These are phyloP conservation scores for Cyclostephanos tholiformis DNA, from an alignment of 108 stramenopile genomes.

Conservation along the genomic window DNA sequence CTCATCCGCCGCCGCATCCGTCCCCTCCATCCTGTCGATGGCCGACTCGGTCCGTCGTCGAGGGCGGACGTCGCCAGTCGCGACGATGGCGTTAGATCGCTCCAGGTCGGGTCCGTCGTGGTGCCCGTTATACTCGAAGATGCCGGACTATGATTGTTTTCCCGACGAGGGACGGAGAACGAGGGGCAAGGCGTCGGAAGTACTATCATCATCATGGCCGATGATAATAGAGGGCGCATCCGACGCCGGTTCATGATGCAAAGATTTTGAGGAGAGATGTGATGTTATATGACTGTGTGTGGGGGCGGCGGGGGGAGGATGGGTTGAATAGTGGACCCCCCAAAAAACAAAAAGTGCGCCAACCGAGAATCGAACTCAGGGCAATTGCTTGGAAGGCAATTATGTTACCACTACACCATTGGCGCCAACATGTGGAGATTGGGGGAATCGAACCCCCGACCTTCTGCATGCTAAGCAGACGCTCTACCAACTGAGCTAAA, in stretches of 20 bases:
- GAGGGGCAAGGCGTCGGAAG: background rate
- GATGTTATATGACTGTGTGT: too few relatives aligned
- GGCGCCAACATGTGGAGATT: background rate
- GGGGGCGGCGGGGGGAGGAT: too few relatives aligned
- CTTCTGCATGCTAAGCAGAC: conserved; percentile 93
- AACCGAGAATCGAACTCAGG: conserved; percentile 6
- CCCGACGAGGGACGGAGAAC: background rate
- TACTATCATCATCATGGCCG: background rate
- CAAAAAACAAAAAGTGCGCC: background rate
- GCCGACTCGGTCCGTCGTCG: background rate
- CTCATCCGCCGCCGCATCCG: background rate
- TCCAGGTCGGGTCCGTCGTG: background rate
- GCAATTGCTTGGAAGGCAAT: conserved; percentile 14
- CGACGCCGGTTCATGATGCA: background rate
- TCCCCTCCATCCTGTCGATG: background rate
- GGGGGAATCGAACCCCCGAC: conserved; percentile 78
- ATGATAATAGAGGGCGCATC: background rate
- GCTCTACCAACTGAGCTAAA: conserved; percentile 92
- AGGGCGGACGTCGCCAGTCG: background rate
- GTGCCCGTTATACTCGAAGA: background rate
- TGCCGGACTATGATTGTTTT: too few relatives aligned
- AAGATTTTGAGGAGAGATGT: too few relatives aligned
- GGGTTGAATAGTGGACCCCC: too few relatives aligned
- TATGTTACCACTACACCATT: conserved; percentile 7
- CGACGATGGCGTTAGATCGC: background rate